These are phyloP conservation scores for Fusarium secorum DNA, from an alignment of 2,329 filamentous ascomycete genomes.

Conservation along the genomic window DNA sequence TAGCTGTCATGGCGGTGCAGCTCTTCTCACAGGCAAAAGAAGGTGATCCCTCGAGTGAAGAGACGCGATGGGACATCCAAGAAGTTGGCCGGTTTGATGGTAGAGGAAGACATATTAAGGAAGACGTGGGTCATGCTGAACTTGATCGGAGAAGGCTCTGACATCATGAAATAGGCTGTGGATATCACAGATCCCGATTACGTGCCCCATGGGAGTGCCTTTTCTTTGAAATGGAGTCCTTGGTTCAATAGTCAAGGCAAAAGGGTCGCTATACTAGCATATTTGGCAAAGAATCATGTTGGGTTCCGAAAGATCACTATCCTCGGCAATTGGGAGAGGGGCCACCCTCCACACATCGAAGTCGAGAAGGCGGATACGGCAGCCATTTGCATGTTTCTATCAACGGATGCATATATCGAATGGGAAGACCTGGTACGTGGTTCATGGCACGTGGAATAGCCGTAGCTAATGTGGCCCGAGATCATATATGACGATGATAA, in stretches of 20 bases:
- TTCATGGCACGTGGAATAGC: fast-evolving
- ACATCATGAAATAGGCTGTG: conserved; percentile 35
- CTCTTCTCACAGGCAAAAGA: conserved; percentile 42
- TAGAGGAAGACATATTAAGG: conserved; percentile 54
- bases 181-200: conserved; percentile 57
- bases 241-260: conserved; percentile 53
- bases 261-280: conserved; percentile 57
- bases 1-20: conserved; percentile 61
- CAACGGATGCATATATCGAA: conserved; percentile 61
- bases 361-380: conserved; percentile 53
- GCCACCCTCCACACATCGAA: conserved; percentile 48
- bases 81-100: conserved; percentile 60
- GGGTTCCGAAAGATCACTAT: conserved; percentile 62
- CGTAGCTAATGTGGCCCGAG: conserved; percentile 42
- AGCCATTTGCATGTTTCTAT: conserved; percentile 60
- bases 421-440: conserved; percentile 61
- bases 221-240: conserved; percentile 62
- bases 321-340: conserved; percentile 45
- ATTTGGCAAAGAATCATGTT: conserved; percentile 60
- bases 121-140: conserved; percentile 33
- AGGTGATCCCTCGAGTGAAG: conserved; percentile 32
- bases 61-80: conserved; percentile 57
- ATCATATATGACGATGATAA: conserved; percentile 52
- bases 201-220: conserved; percentile 57
- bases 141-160: neutral